A percentile compares a stretch with the other conserved stretches of the same genome.
Conservation (phyloP, 768 basidiomycete species). For the Auricularia auricula-judae region DNA sequence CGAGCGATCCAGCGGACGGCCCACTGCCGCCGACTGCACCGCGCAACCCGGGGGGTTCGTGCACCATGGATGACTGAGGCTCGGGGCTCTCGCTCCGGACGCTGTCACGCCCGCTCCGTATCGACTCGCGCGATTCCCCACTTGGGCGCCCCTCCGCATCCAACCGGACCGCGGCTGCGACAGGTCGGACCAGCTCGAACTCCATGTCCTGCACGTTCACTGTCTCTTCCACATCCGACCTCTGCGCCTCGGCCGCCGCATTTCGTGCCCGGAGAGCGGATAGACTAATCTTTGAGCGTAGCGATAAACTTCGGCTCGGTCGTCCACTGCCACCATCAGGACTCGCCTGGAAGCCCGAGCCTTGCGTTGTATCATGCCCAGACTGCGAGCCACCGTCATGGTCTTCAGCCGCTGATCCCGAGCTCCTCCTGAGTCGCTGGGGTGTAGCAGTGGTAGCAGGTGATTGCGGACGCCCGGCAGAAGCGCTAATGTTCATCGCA, state of each 20-base stretch:
- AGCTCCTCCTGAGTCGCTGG: neutral
- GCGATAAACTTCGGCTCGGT: constrained; percentile 16
- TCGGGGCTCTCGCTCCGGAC: constrained; percentile 46
- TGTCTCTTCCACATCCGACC: constrained; percentile 33
- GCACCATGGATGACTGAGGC: constrained; percentile 10
- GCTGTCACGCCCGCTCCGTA: constrained; percentile 36
- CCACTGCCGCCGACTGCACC: neutral
- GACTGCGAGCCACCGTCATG: constrained; percentile 26
- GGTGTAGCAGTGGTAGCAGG: constrained; percentile 7
- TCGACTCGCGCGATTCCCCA: constrained; percentile 42
- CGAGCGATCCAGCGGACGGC: constrained; percentile 12
- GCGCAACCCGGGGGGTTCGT: neutral
- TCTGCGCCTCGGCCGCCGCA: constrained; percentile 7
- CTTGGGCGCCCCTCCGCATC: constrained; percentile 26
- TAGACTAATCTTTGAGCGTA: constrained; percentile 57
- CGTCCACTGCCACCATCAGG: constrained; percentile 3
- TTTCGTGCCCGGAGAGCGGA: constrained; percentile 47
- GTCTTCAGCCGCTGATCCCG: constrained; percentile 25
- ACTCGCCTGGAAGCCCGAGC: constrained; percentile 14
- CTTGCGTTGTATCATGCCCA: constrained; percentile 24
- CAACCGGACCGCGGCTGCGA: neutral
- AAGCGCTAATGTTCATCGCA: neutral
- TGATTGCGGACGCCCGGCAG: neutral
- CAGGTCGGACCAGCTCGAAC: constrained; percentile 65
- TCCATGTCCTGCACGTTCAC: constrained; percentile 74